Conservation (phyloP, 768 basidiomycete genomes). For the Boletus eberwhitei region DNA sequence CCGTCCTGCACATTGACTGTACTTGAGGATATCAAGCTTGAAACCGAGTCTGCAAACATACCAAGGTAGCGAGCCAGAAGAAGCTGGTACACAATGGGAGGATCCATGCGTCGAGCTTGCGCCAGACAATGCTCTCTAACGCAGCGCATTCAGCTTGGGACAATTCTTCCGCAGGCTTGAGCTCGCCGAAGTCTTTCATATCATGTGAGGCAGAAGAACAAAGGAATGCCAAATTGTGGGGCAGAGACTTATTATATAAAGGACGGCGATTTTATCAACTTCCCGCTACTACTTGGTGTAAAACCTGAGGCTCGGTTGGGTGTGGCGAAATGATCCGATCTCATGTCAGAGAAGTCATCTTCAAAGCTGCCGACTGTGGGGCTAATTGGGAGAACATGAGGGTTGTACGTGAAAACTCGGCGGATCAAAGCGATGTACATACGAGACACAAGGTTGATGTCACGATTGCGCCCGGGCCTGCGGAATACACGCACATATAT, state of each 20-base stretch:
- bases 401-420: too few species aligned
- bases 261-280: too few species aligned
- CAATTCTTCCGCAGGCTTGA: background rate
- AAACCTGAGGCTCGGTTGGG: too few species aligned
- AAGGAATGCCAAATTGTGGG: background rate
- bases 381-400: too few species aligned
- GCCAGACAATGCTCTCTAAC: constrained; percentile 42
- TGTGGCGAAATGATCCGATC: too few species aligned
- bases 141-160: constrained; percentile 3
- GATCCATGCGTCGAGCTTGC: constrained; percentile 46
- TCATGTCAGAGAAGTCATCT: too few species aligned
- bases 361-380: too few species aligned
- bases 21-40: background rate
- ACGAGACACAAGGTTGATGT: too few species aligned
- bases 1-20: constrained; percentile 28
- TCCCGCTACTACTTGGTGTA: too few species aligned
- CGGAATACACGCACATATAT: too few species aligned
- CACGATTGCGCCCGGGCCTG: too few species aligned
- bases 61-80: constrained; percentile 50
- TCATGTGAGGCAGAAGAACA: background rate
- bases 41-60: constrained; percentile 24
- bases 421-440: too few species aligned
- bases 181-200: background rate
- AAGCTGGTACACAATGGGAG: constrained; percentile 49
- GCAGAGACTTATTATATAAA: background rate